Conservation (phyloP, 75 land plant species). For the Azolla pinnata region DNA sequence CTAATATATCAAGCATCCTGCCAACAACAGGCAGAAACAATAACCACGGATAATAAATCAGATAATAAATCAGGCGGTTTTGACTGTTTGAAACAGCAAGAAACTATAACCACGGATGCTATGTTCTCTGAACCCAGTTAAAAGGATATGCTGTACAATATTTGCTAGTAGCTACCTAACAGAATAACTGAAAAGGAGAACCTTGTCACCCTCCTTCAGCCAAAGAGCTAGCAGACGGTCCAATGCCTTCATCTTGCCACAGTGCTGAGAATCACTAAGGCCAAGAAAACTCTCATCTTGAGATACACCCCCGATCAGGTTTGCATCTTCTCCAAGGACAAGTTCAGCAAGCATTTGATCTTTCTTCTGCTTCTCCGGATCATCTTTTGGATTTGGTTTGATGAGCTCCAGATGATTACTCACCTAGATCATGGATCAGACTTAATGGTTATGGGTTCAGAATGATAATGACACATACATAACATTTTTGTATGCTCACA, state of each 20-base stretch:
- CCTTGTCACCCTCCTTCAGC: conserved; percentile 67
- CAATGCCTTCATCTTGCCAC: conserved; percentile 92
- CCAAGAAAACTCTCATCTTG: conserved; percentile 84
- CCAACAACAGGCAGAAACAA: too few species aligned
- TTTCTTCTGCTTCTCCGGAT: conserved; percentile 62
- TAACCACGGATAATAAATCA: conserved; percentile 15
- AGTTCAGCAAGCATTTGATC: conserved; percentile 69
- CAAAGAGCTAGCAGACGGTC: conserved; percentile 58
- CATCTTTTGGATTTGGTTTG: conserved; percentile 84
- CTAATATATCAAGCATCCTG: conserved; percentile 94
- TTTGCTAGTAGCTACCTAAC: too few species aligned
- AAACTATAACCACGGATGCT: too few species aligned
- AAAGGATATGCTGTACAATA: too few species aligned
- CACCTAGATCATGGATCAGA: conserved; percentile 54
- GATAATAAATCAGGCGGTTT: too few species aligned
- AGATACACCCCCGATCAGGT: conserved; percentile 56
- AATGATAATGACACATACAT: too few species aligned
- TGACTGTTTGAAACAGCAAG: too few species aligned
- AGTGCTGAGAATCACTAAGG: conserved; percentile 72
- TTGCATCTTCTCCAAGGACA: conserved; percentile 69
- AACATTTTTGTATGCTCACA: too few species aligned
- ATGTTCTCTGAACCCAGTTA: too few species aligned
- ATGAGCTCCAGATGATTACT: conserved; percentile 95
- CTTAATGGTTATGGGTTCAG: too few species aligned
- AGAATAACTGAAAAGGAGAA: conserved; percentile 90